Evolutionary conservation across 495 filamentous ascomycete species (phyloP), one percentile per base, ranked within the genome.

Genomic region (Cladorrhinum samala): DNA sequence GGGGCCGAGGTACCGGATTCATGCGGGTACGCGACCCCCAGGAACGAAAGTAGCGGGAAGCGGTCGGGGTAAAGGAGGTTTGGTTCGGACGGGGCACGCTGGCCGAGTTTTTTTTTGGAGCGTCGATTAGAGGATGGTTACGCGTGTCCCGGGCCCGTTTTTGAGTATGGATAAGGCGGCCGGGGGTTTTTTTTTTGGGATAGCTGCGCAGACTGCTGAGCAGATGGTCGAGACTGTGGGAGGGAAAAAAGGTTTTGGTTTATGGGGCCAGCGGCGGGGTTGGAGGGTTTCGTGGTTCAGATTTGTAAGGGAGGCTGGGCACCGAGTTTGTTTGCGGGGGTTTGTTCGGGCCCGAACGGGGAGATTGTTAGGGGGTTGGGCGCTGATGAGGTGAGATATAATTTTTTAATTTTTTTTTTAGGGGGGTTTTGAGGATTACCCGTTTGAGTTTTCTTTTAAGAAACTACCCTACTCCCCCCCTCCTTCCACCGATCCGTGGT

Each of bases 191-290:
- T n/a, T n/a, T n/a, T n/a, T 61, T 46, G 65, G 65, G 0, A 59
- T 74, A 13, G 65, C 70, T 4, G 74, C 70, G 7, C 62, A 63
- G 52, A 74, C 67, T 1, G 65, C 62, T 0, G 37, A 40, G 2
- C 19, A 68, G 0, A 57, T 66, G 47, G 18, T 33, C 0, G 58
- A 47, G 41, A 59, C 63, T 0, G 55, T 46, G 1, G 61, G 40
- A 52, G 1, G 67, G 64, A 1, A 58, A 60, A 1, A 62, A 64
- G 16, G 61, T 72, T 48, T 16, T 69, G 44, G 56, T 78, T 0
- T 73, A 76, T 55, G 75, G 69, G 9, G 74, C 70, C 2, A 73
- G 72, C 50, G 75, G 75, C 1, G 75, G 72, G 6, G 69, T 77
- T 5, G 75, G 74, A 4, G 48, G 55, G 8, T 18, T 77, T 20